phyloP scores from a whole-genome alignment of 495 filamentous ascomycete genomes.

The Aspergillus nanangensis region DNA sequence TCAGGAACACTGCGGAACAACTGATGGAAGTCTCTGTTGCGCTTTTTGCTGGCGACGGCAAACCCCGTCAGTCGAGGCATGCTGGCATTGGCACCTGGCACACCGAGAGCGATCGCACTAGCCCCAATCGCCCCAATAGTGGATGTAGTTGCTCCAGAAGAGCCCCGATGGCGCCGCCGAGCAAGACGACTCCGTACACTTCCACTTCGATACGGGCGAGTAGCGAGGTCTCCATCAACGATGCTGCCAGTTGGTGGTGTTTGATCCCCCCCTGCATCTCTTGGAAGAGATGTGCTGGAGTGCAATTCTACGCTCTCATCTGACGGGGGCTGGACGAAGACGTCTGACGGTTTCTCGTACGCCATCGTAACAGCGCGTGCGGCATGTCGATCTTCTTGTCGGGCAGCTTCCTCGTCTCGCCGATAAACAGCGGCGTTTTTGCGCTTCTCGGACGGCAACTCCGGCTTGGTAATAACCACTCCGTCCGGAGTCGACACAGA shows the following conservation, averaged over 20 bases:
- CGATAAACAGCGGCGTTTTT: conserved; percentile 34
- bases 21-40: conserved; percentile 91
- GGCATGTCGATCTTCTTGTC: conserved; percentile 53
- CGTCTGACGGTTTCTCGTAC: conserved; percentile 47
- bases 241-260: conserved; percentile 63
- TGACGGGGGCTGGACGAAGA: conserved; percentile 19
- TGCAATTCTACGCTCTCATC: conserved; percentile 31
- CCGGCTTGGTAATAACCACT: conserved; percentile 38
- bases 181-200: conserved; percentile 80
- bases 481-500: conserved; percentile 35
- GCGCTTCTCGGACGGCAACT: conserved; percentile 26
- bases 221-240: conserved; percentile 59
- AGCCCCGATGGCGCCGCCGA: conserved; percentile 72
- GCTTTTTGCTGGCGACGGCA: conserved; percentile 91
- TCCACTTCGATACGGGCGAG: conserved; percentile 61
- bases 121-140: conserved; percentile 69
- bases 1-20: conserved; percentile 95
- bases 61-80: conserved; percentile 85
- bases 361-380: conserved; percentile 58
- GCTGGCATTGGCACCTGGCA: conserved; percentile 52
- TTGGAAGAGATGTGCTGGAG: conserved; percentile 25
- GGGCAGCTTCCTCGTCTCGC: conserved; percentile 50
- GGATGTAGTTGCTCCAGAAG: conserved; percentile 73
- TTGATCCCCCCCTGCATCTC: conserved; percentile 46
- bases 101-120: conserved; percentile 59